Evolutionary conservation across 768 basidiomycete genomes (phyloP).

Genomic region (Lanmaoa pseudosensibilis): DNA sequence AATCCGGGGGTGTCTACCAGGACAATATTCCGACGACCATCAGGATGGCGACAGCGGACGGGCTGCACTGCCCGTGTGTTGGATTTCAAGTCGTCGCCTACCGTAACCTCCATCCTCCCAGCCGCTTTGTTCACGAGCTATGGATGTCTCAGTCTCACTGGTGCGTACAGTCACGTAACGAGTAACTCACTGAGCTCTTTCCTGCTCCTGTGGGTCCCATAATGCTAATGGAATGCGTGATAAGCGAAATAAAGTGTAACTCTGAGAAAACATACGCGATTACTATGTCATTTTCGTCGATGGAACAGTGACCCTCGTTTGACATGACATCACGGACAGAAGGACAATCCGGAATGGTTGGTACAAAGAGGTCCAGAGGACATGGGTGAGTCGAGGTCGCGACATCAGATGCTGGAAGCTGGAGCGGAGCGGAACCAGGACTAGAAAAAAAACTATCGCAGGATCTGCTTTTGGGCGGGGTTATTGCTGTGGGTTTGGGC

Average conservation of each 20-base stretch:
- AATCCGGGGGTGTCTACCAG: constrained; percentile 22
- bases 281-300: constrained; percentile 12
- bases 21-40: constrained; percentile 12
- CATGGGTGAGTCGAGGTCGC: not conserved
- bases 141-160: not conserved
- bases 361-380: not conserved
- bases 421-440: not conserved
- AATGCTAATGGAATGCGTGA: constrained; percentile 1
- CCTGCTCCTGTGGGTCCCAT: constrained; percentile 20
- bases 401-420: not conserved
- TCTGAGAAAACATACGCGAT: constrained; percentile 14
- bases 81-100: constrained; percentile 3
- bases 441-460: not conserved
- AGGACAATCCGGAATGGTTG: not conserved
- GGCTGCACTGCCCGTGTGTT: constrained; percentile 5
- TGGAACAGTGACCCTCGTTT: not conserved
- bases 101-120: not conserved
- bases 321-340: not conserved
- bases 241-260: not conserved
- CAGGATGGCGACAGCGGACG: constrained; percentile 15
- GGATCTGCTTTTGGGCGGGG: not conserved
- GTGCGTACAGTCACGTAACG: not conserved
- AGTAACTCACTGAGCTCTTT: constrained; percentile 21
- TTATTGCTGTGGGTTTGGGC: not conserved
- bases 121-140: constrained; percentile 16